Percentiles rank a stretch among this genome's conserved stretches.
These are phyloP conservation scores for Aspergillus cejpii DNA, from an alignment of 2,329 filamentous ascomycete genomes.

Conservation along the genomic window DNA sequence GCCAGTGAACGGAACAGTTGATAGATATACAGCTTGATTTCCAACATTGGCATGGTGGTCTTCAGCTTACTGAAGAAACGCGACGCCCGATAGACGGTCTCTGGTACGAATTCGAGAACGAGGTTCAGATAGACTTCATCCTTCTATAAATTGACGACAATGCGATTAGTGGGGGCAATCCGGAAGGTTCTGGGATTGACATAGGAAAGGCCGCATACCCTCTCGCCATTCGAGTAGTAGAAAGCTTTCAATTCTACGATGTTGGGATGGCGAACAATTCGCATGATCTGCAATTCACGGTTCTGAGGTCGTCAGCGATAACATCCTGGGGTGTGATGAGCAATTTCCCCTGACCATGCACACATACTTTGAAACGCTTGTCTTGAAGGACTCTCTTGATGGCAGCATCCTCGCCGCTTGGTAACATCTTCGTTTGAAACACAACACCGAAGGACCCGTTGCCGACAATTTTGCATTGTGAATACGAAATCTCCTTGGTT, in stretches of 20 bases:
- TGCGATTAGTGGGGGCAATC: slow-evolving; percentile 6
- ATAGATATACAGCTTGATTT: slow-evolving; percentile 99
- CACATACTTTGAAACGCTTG: slow-evolving; percentile 92
- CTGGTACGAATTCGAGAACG: slow-evolving; percentile 94
- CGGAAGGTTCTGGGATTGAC: slow-evolving; percentile 5
- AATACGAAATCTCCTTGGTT: slow-evolving; percentile 94
- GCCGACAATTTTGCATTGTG: slow-evolving; percentile 98
- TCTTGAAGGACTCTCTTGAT: slow-evolving; percentile 99
- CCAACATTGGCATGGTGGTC: slow-evolving; percentile 97
- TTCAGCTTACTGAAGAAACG: slow-evolving; percentile 99
- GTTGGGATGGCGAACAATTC: slow-evolving; percentile 96
- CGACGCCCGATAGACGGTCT: slow-evolving; percentile 96
- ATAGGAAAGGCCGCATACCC: slow-evolving; percentile 54
- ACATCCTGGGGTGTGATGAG: neutral
- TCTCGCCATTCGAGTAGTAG: slow-evolving; percentile 98
- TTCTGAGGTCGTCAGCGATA: slow-evolving; percentile 57
- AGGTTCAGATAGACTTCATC: slow-evolving; percentile 98
- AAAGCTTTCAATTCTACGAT: slow-evolving; percentile 99
- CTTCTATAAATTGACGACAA: slow-evolving; percentile 53
- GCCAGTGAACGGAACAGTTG: slow-evolving; percentile 96
- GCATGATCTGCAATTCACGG: slow-evolving; percentile 98
- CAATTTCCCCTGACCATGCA: neutral
- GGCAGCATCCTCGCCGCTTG: slow-evolving; percentile 95
- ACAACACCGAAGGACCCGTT: slow-evolving; percentile 98
- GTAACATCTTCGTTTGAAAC: slow-evolving; percentile 96